phyloP scores from a whole-genome alignment of 768 basidiomycete genomes.

The Pleurotus ostreatus region DNA sequence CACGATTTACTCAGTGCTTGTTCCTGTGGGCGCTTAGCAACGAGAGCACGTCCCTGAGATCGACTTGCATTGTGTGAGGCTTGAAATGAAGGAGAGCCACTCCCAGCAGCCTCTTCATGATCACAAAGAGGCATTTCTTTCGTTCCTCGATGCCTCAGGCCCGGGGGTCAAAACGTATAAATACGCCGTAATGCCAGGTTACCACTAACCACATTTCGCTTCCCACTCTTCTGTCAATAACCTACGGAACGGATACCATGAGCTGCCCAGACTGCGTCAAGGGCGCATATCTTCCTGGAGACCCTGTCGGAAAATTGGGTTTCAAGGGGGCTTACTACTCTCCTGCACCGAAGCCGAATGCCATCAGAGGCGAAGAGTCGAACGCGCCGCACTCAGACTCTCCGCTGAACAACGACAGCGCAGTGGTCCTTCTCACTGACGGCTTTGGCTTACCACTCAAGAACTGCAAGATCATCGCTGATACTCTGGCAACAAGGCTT shows the following conservation, averaged over 20 bases:
- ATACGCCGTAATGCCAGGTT: too few species aligned
- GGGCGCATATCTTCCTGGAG: conserved; percentile 39
- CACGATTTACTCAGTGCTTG: too few species aligned
- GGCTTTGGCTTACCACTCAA: conserved; percentile 48
- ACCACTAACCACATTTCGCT: too few species aligned
- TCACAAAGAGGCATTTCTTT: too few species aligned
- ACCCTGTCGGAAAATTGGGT: conserved; percentile 36
- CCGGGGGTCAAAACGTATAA: too few species aligned
- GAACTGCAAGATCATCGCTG: conserved; percentile 52
- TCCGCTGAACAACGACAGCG: conserved; percentile 16
- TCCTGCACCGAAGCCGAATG: conserved; percentile 17
- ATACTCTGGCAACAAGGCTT: conserved; percentile 37
- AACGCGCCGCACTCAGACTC: conserved; percentile 22
- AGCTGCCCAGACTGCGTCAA: conserved; percentile 40
- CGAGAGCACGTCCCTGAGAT: too few species aligned
- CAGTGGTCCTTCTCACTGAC: conserved; percentile 42
- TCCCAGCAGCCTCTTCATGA: too few species aligned
- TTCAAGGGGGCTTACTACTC: conserved; percentile 40
- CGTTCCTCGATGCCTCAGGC: too few species aligned
- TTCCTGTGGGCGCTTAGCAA: too few species aligned
- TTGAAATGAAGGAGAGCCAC: too few species aligned
- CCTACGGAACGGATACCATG: conserved; percentile 15
- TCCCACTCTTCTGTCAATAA: too few species aligned
- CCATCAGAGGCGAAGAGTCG: neutral
- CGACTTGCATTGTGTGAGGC: too few species aligned